A percentile compares a stretch with the other conserved stretches of the same genome.
phyloP scores from a whole-genome alignment of 2,329 filamentous ascomycete species.

The Sclerotiophoma versabilis region DNA sequence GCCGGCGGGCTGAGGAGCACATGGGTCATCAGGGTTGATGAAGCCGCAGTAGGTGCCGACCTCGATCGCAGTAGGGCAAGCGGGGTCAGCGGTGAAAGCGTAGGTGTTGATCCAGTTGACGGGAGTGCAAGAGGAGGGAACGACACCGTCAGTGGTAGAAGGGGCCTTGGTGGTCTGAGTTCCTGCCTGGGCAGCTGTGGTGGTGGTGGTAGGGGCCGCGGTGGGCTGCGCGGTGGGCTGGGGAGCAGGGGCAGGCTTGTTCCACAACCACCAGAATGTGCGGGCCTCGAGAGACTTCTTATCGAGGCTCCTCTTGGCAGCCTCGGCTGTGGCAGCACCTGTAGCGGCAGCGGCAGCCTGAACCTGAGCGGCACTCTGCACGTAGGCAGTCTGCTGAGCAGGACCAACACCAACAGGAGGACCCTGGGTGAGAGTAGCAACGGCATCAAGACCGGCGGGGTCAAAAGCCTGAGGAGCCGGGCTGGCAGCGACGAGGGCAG shows the following conservation, averaged over 20 bases:
- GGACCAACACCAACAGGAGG: conserved; percentile 28
- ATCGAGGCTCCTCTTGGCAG: conserved; percentile 21
- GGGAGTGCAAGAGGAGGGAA: conserved; percentile 30
- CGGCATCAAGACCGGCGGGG: conserved; percentile 10
- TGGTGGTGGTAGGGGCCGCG: conserved; percentile 1
- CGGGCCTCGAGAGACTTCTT: conserved; percentile 12
- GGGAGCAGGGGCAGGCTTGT: background rate
- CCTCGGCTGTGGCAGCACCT: conserved; percentile 21
- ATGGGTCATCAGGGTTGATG: conserved; percentile 37
- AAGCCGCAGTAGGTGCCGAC: conserved; percentile 37
- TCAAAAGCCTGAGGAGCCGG: conserved; percentile 33
- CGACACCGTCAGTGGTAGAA: conserved; percentile 25
- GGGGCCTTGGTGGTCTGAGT: conserved; percentile 19
- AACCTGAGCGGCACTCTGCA: conserved; percentile 21
- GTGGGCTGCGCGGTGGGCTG: background rate
- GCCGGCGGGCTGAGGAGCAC: conserved; percentile 35
- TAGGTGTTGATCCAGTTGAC: conserved; percentile 33
- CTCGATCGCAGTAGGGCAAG: conserved; percentile 32
- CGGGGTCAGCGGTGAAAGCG: conserved; percentile 29
- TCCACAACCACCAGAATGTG: conserved; percentile 14
- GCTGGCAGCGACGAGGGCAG: conserved; percentile 30
- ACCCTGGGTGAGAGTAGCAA: conserved; percentile 23
- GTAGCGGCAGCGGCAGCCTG: conserved; percentile 22
- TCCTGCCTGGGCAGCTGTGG: conserved; percentile 3
- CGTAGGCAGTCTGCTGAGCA: conserved; percentile 20